Evolutionary conservation across 2,329 filamentous ascomycete species (phyloP), one percentile per base, ranked within the genome.

Genomic region (Colletotrichum trifolii): DNA sequence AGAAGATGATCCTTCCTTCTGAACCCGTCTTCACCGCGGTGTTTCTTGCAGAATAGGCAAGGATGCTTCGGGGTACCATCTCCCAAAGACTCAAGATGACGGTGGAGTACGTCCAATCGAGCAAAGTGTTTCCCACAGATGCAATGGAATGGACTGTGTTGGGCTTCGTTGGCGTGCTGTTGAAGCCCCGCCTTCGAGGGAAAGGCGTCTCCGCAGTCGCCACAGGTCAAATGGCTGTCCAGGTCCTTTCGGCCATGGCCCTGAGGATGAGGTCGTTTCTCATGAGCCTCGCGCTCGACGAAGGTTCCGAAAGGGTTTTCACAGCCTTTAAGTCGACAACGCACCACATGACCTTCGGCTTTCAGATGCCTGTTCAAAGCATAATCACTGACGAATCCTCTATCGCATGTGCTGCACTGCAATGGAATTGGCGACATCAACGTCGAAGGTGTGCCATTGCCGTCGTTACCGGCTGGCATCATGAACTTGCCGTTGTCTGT

Each of bases 1-100:
- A 68, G 64, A 0, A 80, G 68, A 56, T 81, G 78, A 53, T 80
- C 77, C 6, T 67, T 71, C n/a, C 78, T 73, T 34, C 69, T 72
- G 59, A 81, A 80, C 1, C 73, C 74, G 6, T 74, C 56, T 2
- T 67, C 64, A 2, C 74, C 76, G n/a, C 71, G 72, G 53, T 77
- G 70, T 13, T 63, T 71, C 50, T 70, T 76, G 67, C 77, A 79
- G 43, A 72, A 71, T 0, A 46, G 58, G 45, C 78, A 80, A 6
- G 73, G 72, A 43, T 71, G 74, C 8, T 67, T 61, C 2, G 46
- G 50, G 7, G 33, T 40, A 13, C 50, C 67, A 48, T 72, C 67
- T 9, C 38, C 58, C 2, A 70, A 67, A 7, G 48, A 48, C 10
- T 70, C 46, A 34, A 70, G 59, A 15, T 78, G 74, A 9, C 73